Percentiles rank a stretch among this genome's conserved stretches.
phyloP scores from a whole-genome alignment of 2,329 filamentous ascomycete genomes.

The Aspergillus vadensis region DNA sequence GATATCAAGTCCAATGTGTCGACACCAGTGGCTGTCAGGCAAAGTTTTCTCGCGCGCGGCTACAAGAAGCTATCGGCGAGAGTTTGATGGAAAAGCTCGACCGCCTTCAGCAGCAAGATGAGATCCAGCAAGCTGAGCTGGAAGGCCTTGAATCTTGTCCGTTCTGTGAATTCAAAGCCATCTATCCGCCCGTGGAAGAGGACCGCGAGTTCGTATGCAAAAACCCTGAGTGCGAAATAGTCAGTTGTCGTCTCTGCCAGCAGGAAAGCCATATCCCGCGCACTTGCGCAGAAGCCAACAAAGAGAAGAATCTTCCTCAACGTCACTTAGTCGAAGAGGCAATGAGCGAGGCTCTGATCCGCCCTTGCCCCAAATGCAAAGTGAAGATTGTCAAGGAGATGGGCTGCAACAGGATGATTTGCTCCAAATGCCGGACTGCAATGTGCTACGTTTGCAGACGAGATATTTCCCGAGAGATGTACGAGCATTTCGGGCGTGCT shows the following conservation, averaged over 20 bases:
- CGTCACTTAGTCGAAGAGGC: slow-evolving; percentile 77
- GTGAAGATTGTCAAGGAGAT: slow-evolving; percentile 75
- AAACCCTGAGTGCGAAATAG: slow-evolving; percentile 63
- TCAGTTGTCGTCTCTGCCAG: slow-evolving; percentile 70
- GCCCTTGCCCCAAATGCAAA: slow-evolving; percentile 67
- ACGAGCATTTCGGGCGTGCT: slow-evolving; percentile 69
- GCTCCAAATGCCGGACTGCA: slow-evolving; percentile 58
- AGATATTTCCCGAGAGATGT: slow-evolving; percentile 58
- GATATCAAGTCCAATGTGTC: slow-evolving; percentile 70
- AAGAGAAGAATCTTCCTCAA: slow-evolving; percentile 60
- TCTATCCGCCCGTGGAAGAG: slow-evolving; percentile 66
- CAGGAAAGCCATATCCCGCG: slow-evolving; percentile 70
- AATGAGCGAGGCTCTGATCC: slow-evolving; percentile 76
- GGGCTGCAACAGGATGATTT: slow-evolving; percentile 85
- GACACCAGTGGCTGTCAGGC: slow-evolving; percentile 66
- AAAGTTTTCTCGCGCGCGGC: slow-evolving; percentile 60
- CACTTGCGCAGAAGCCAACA: slow-evolving; percentile 67
- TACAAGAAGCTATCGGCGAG: slow-evolving; percentile 59
- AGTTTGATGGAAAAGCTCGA: slow-evolving; percentile 65
- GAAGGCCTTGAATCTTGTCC: slow-evolving; percentile 75
- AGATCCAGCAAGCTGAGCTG: slow-evolving; percentile 68
- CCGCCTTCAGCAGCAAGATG: slow-evolving; percentile 69
- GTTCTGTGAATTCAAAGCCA: slow-evolving; percentile 78
- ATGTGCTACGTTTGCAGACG: slow-evolving; percentile 67
- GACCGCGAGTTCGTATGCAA: slow-evolving; percentile 75